Evolutionary conservation across 805 yeast genomes (phyloP).

Genomic region (Lipomyces japonicus): DNA sequence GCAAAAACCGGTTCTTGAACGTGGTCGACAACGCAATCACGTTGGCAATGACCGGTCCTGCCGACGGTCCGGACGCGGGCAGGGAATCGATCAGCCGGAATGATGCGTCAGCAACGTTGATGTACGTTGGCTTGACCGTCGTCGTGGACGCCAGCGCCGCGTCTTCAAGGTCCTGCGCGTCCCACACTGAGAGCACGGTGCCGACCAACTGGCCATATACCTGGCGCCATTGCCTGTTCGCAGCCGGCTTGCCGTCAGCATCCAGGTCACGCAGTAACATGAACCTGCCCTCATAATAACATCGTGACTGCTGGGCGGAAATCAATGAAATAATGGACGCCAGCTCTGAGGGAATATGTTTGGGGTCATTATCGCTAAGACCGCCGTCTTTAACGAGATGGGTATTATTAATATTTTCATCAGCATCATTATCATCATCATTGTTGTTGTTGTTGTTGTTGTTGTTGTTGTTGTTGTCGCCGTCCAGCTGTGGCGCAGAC

Average conservation of each 20-base stretch:
- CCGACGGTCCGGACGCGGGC: constrained; percentile 13
- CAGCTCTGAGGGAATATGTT: constrained; percentile 57
- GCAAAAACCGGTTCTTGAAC: constrained; percentile 75
- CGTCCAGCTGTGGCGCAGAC: not conserved
- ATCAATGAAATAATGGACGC: constrained; percentile 68
- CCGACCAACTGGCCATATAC: constrained; percentile 91
- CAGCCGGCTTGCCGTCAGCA: constrained; percentile 76
- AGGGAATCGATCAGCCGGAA: constrained; percentile 48
- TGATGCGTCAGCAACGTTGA: constrained; percentile 86
- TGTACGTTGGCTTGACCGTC: constrained; percentile 69
- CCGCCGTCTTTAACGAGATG: not conserved
- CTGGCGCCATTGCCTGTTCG: constrained; percentile 82
- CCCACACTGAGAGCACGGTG: constrained; percentile 90
- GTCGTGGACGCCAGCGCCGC: constrained; percentile 40
- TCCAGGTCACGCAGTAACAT: constrained; percentile 42
- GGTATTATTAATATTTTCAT: not conserved
- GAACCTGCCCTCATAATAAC: constrained; percentile 56
- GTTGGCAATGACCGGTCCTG: constrained; percentile 13
- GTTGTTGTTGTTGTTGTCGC: not conserved
- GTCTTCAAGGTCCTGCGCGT: constrained; percentile 50
- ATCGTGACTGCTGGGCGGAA: constrained; percentile 64
- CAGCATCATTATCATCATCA: not conserved
- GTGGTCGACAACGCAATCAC: constrained; percentile 88
- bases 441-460: not conserved
- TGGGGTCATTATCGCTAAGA: constrained; percentile 24